Conservation (phyloP, 2,329 filamentous ascomycete genomes). For the Didymella pomorum region DNA sequence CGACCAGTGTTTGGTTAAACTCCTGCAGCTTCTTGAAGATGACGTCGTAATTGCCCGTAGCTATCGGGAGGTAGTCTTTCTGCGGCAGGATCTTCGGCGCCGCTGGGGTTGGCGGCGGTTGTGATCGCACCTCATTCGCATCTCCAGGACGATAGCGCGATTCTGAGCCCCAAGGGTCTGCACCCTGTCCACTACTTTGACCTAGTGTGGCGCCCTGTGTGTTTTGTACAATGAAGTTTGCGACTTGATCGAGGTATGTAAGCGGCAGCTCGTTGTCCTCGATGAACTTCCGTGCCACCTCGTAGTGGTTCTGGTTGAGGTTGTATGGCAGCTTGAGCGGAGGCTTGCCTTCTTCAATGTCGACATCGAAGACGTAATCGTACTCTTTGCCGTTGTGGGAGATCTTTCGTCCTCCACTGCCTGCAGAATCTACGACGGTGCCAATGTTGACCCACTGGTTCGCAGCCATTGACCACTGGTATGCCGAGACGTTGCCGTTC, state of each 20-base stretch:
- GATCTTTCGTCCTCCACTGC: slow-evolving; percentile 71
- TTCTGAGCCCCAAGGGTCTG: slow-evolving; percentile 81
- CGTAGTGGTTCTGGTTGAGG: slow-evolving; percentile 88
- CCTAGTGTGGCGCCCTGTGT: slow-evolving; percentile 88
- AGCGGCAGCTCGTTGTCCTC: slow-evolving; percentile 87
- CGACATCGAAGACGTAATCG: slow-evolving; percentile 95
- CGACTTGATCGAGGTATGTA: slow-evolving; percentile 87
- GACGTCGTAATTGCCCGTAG: slow-evolving; percentile 72
- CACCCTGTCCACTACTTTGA: slow-evolving; percentile 57
- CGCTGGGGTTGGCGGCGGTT: slow-evolving; percentile 47
- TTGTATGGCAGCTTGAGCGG: slow-evolving; percentile 95
- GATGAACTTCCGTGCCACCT: slow-evolving; percentile 89
- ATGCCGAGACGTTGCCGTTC: slow-evolving; percentile 83
- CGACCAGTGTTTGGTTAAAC: slow-evolving; percentile 76
- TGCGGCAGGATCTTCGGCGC: slow-evolving; percentile 75
- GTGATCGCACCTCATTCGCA: slow-evolving; percentile 48
- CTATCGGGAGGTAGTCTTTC: slow-evolving; percentile 78
- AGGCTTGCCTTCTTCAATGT: slow-evolving; percentile 93
- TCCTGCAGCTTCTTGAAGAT: slow-evolving; percentile 80
- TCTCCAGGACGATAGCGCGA: slow-evolving; percentile 80
- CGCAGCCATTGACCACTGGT: slow-evolving; percentile 78
- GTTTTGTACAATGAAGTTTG: slow-evolving; percentile 90
- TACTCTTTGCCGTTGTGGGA: slow-evolving; percentile 86
- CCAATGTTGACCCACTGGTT: slow-evolving; percentile 85
- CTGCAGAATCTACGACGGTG: slow-evolving; percentile 90